Base-by-base conservation (phyloP, 2,329 filamentous ascomycete species). In the Fusarium citri region DNA sequence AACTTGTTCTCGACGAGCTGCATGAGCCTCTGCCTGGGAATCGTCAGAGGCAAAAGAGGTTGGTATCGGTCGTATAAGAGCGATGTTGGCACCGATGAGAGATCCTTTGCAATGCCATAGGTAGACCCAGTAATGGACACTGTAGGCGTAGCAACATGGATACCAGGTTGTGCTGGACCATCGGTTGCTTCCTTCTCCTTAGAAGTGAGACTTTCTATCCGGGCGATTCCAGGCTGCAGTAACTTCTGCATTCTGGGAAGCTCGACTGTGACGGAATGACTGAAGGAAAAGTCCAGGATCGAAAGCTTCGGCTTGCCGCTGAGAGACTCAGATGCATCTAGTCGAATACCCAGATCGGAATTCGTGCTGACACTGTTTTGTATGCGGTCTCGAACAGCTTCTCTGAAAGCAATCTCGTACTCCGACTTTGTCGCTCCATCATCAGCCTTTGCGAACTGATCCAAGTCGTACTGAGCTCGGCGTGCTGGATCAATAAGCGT, bases 401-500 rank as follows among this genome's bases (percentile, higher is more conserved):
- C 65, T 37, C 61, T 66, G 22, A 76, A 71, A 0, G 70, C 66
- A 8, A 45, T 48, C 20, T 71, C 65, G 30, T 76, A 74, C 30
- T 50, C 61, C 5, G 54, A 66, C 30, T 48, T 31, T 22, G 53
- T 69, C 16, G 66, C 64, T 6, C 72, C 73, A 18, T 72, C 66
- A 16, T 75, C 69, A 16, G 31, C 53, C 26, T 67, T 55, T 22
- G 74, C 54, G 22, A 76, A 67, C 31, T 73, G 71, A 22, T 74
- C 72, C 11, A 78, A 72, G 62, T 85, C 83, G 58, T 86, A 85
- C 37, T 79, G 78, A 8, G 80, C 76, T 34, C 82, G 78, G 23
- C 80, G 78, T 18, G 76, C 74, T 16, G 83, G 82, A 50, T 84
- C 80, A 48, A 83, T 80, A n/a, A 86, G 77, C 3, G 81, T 82